These are phyloP conservation scores for Jaenimonas drosophilae DNA, from an alignment of 208 protist genomes.

Conservation along the genomic window DNA sequence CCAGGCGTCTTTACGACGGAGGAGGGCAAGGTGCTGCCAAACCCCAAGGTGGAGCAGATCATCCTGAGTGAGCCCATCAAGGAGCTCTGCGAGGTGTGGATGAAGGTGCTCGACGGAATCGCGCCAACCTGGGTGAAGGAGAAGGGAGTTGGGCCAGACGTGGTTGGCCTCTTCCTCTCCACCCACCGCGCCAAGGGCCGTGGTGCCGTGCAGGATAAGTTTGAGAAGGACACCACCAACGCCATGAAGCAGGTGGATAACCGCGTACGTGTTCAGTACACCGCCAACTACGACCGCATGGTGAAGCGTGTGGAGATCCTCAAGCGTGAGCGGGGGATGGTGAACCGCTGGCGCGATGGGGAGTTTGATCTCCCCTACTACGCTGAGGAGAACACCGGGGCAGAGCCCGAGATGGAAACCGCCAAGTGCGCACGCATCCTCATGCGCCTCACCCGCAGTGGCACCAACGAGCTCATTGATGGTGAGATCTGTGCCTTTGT, in stretches of 20 bases:
- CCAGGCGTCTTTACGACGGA: conserved; percentile 5
- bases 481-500: conserved; percentile 39
- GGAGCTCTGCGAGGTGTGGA: conserved; percentile 33
- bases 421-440: conserved; percentile 55
- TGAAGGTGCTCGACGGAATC: conserved; percentile 36
- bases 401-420: conserved; percentile 14
- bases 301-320: conserved; percentile 37
- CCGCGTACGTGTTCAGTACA: conserved; percentile 35
- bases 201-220: conserved; percentile 20
- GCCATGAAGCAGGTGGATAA: conserved; percentile 32
- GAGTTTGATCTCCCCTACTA: conserved; percentile 41
- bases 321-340: conserved; percentile 20
- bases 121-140: conserved; percentile 25
- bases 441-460: conserved; percentile 27
- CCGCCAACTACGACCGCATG: conserved; percentile 28
- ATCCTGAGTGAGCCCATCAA: conserved; percentile 2
- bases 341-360: conserved; percentile 56
- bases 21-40: conserved; percentile 5
- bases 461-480: conserved; percentile 20
- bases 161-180: conserved; percentile 24
- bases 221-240: conserved; percentile 10
- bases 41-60: conserved; percentile 13
- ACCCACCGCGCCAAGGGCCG: conserved; percentile 22
- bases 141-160: conserved; percentile 15
- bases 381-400: conserved; percentile 12